These are phyloP conservation scores for Penicillium chermesinum DNA, from an alignment of 495 filamentous ascomycete species.

Conservation along the genomic window DNA sequence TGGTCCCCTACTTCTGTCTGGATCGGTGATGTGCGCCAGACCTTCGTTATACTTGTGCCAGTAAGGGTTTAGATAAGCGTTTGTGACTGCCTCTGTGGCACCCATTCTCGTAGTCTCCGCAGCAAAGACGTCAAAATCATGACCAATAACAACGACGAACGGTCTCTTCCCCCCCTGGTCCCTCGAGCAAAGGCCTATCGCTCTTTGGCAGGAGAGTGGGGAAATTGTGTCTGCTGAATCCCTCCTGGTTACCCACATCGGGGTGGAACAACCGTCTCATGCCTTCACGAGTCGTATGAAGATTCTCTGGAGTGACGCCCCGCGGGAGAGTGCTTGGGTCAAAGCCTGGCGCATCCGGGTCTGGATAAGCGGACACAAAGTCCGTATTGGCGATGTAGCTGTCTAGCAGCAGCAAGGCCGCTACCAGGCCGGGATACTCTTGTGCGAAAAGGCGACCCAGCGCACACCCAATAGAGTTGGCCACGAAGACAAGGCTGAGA, in stretches of 20 bases:
- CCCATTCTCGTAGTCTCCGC: slow-evolving; percentile 37
- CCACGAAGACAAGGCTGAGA: slow-evolving; percentile 43
- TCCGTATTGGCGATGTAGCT: slow-evolving; percentile 58
- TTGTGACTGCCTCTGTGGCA: slow-evolving; percentile 33
- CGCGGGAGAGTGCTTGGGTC: slow-evolving; percentile 34
- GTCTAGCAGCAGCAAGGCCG: slow-evolving; percentile 53
- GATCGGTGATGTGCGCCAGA: slow-evolving; percentile 41
- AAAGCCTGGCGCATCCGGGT: slow-evolving; percentile 51
- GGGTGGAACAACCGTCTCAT: slow-evolving; percentile 47
- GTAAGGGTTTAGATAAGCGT: slow-evolving; percentile 48
- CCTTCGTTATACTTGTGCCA: slow-evolving; percentile 57
- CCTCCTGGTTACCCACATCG: slow-evolving; percentile 49
- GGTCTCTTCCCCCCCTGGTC: slow-evolving; percentile 31
- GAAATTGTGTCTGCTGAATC: slow-evolving; percentile 48
- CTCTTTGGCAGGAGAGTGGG: slow-evolving; percentile 45
- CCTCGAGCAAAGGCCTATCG: slow-evolving; percentile 43
- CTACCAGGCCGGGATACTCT: slow-evolving; percentile 39
- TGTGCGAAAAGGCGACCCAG: slow-evolving; percentile 53
- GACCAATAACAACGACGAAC: slow-evolving; percentile 52
- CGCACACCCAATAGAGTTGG: slow-evolving; percentile 56
- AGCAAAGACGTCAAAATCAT: slow-evolving; percentile 56
- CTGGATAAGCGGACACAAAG: slow-evolving; percentile 54
- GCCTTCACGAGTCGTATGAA: slow-evolving; percentile 40
- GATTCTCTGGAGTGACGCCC: slow-evolving; percentile 39
- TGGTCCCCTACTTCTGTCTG: slow-evolving; percentile 37